These are phyloP conservation scores for Termitomyces bulborhizus DNA, from an alignment of 768 basidiomycete species.

Conservation along the genomic window DNA sequence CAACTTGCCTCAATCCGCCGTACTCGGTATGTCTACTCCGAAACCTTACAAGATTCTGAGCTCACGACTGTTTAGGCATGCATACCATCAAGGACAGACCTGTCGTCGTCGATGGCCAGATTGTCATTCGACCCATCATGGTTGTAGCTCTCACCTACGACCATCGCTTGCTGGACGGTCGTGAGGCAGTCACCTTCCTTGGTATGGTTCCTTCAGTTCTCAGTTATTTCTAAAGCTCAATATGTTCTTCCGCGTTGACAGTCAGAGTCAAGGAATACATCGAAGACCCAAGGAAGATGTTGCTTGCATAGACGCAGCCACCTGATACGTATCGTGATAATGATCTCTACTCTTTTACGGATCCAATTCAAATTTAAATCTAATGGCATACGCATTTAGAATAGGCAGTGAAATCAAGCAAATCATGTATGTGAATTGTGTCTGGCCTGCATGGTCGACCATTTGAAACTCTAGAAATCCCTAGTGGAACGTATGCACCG, in stretches of 20 bases:
- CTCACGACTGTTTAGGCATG: slow-evolving; percentile 52
- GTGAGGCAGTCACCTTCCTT: slow-evolving; percentile 97
- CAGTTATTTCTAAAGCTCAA: background rate
- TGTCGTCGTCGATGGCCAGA: slow-evolving; percentile 90
- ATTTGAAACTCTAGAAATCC: slow-evolving; percentile 17
- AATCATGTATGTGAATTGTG: background rate
- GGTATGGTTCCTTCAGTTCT: slow-evolving; percentile 43
- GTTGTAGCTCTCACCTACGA: slow-evolving; percentile 92
- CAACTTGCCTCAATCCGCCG: slow-evolving; percentile 92
- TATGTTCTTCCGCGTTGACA: slow-evolving; percentile 19
- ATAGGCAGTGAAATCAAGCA: too few relatives aligned
- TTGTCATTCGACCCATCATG: slow-evolving; percentile 97
- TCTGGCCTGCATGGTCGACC: background rate
- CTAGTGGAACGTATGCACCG: slow-evolving; percentile 62
- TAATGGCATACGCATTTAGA: background rate
- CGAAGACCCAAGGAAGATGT: slow-evolving; percentile 92
- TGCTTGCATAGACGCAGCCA: slow-evolving; percentile 38
- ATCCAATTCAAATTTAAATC: slow-evolving; percentile 2
- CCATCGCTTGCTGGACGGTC: slow-evolving; percentile 90
- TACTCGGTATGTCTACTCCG: slow-evolving; percentile 54
- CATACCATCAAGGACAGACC: slow-evolving; percentile 90
- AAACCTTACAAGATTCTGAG: background rate
- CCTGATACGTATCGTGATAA: slow-evolving; percentile 1
- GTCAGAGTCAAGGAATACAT: slow-evolving; percentile 92
- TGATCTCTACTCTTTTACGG: slow-evolving; percentile 1